Percentiles rank a stretch among this genome's conserved stretches.
phyloP scores from a whole-genome alignment of 2,329 filamentous ascomycete species.

The Leptodontidium sp. region DNA sequence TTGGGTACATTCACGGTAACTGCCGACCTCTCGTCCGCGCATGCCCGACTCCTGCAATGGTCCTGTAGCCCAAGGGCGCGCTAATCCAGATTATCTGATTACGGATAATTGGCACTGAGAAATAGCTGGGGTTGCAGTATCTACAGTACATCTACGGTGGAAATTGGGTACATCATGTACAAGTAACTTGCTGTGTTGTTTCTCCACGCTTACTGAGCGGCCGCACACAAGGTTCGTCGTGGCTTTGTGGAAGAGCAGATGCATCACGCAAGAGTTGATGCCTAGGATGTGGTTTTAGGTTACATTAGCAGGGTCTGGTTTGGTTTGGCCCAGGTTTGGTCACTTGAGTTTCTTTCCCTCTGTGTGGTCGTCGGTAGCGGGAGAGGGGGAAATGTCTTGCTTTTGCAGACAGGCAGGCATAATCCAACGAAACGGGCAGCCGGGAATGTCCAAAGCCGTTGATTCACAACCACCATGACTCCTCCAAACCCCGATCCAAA shows the following conservation, averaged over 20 bases:
- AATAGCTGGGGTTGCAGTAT: background rate
- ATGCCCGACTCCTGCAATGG: conserved; percentile 7
- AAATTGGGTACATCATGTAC: background rate
- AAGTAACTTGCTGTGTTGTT: background rate
- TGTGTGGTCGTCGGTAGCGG: conserved; percentile 15
- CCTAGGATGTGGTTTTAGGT: background rate
- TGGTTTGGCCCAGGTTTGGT: conserved; percentile 13
- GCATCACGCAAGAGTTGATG: conserved; percentile 7
- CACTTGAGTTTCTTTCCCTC: conserved; percentile 6
- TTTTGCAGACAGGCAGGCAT: conserved; percentile 5
- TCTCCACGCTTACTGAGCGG: conserved; percentile 1
- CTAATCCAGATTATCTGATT: conserved; percentile 1
- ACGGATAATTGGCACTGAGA: background rate
- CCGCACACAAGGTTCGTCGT: background rate
- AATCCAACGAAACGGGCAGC: conserved; percentile 12
- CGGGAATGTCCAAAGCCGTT: conserved; percentile 14
- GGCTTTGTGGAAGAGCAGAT: background rate
- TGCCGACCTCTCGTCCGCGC: conserved; percentile 2
- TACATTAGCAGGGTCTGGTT: background rate
- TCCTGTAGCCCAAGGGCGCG: background rate
- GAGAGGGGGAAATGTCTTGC: conserved; percentile 16
- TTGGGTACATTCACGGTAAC: conserved; percentile 1
- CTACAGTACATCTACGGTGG: background rate
- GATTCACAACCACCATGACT: background rate
- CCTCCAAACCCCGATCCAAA: background rate